phyloP scores from a whole-genome alignment of 345 rosid genomes.

The Salix caprea region DNA sequence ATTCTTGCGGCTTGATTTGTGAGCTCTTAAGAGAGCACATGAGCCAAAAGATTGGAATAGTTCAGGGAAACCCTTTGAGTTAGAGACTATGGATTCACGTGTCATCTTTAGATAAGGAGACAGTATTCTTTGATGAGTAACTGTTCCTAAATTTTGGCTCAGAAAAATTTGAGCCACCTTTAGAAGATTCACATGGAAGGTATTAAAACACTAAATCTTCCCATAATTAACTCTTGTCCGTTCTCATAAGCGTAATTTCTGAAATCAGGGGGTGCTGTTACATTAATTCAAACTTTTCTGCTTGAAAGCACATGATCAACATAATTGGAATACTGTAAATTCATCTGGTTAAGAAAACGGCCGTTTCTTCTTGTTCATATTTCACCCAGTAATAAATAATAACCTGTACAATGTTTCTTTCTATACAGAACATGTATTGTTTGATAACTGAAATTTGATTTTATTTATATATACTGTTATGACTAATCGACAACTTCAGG shows the following conservation, averaged over 20 bases:
- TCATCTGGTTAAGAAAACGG: too few species aligned
- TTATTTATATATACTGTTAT: too few species aligned
- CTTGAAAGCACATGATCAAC: background rate
- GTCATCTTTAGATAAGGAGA: background rate
- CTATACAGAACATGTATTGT: too few species aligned
- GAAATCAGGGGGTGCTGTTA: too few species aligned
- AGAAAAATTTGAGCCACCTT: background rate
- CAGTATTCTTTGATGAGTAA: background rate
- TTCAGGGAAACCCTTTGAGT: background rate
- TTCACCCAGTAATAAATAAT: too few species aligned
- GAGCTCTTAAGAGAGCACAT: background rate
- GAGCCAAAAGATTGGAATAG: background rate
- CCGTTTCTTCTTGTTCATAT: too few species aligned
- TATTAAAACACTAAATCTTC: background rate
- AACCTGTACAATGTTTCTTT: too few species aligned
- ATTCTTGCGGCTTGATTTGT: constrained; percentile 19
- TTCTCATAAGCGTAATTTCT: too few species aligned
- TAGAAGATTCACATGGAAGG: background rate
- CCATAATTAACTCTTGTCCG: background rate
- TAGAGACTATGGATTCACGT: background rate
- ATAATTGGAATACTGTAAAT: too few species aligned
- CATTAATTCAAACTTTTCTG: background rate
- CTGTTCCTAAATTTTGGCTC: background rate
- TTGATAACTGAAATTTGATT: too few species aligned
- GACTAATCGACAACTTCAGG: too few species aligned